Evolutionary conservation across 1,284 basidiomycete genomes (phyloP).

Genomic region (Fomitiporia mediterranea): DNA sequence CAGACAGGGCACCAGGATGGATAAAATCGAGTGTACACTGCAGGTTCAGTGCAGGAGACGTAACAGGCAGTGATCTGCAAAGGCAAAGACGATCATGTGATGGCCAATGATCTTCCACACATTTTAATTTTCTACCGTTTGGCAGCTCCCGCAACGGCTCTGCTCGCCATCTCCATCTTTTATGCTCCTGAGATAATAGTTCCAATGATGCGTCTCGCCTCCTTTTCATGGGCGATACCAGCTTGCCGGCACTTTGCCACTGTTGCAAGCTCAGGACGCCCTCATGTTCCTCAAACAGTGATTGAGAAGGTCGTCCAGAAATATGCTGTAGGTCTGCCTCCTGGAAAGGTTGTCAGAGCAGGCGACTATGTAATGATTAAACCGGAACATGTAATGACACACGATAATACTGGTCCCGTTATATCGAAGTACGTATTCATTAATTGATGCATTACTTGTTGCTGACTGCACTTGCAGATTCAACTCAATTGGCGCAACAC

Average conservation of each 20-base stretch:
- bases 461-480: conserved; percentile 53
- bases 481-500: conserved; percentile 89
- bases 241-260: conserved; percentile 35
- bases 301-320: conserved; percentile 99
- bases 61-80: too few relatives aligned
- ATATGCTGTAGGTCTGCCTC: conserved; percentile 85
- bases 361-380: conserved; percentile 99
- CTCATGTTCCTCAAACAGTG: conserved; percentile 72
- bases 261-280: conserved; percentile 22
- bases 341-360: conserved; percentile 75
- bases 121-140: too few relatives aligned
- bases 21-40: too few relatives aligned
- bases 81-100: too few relatives aligned
- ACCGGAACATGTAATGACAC: conserved; percentile 96
- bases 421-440: conserved; percentile 78
- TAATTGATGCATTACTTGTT: conserved; percentile 6
- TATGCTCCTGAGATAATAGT: too few relatives aligned
- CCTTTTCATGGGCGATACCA: conserved; percentile 1
- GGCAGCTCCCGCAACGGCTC: too few relatives aligned
- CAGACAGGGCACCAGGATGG: too few relatives aligned
- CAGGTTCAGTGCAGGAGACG: too few relatives aligned
- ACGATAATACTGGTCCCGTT: conserved; percentile 97
- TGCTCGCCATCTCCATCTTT: too few relatives aligned
- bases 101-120: too few relatives aligned
- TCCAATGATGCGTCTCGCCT: background rate